These are phyloP conservation scores for Metschnikowia sp. DNA, from an alignment of 805 yeast species.

Conservation along the genomic window DNA sequence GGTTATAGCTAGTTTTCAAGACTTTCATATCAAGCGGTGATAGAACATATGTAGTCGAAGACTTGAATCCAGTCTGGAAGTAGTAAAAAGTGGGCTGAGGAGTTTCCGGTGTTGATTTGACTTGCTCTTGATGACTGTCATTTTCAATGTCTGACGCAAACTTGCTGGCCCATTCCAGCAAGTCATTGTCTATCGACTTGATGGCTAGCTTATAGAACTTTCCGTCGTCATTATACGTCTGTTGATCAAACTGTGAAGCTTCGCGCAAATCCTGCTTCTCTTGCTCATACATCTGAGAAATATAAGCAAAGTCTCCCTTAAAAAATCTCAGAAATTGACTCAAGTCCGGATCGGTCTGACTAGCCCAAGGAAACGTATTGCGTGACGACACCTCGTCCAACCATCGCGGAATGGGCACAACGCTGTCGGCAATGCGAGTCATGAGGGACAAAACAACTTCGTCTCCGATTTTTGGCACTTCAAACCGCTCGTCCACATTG, in stretches of 20 bases:
- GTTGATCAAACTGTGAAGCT: conserved; percentile 55
- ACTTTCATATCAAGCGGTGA: conserved; percentile 80
- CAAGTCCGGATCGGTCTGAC: conserved; percentile 24
- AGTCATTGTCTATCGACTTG: conserved; percentile 47
- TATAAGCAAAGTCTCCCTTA: conserved; percentile 57
- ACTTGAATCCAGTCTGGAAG: conserved; percentile 73
- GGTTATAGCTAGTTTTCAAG: conserved; percentile 56
- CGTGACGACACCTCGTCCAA: conserved; percentile 19
- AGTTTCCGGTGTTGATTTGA: conserved; percentile 24
- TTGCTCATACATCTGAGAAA: conserved; percentile 49
- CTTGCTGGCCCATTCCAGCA: conserved; percentile 37
- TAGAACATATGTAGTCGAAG: conserved; percentile 59
- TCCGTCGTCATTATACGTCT: conserved; percentile 58
- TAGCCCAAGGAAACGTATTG: conserved; percentile 55
- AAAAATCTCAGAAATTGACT: conserved; percentile 60
- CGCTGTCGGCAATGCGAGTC: conserved; percentile 41
- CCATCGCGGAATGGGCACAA: conserved; percentile 49
- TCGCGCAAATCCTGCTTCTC: conserved; percentile 56
- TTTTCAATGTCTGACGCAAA: conserved; percentile 16
- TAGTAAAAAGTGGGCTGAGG: conserved; percentile 50
- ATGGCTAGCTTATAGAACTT: conserved; percentile 54
- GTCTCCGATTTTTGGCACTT: conserved; percentile 54
- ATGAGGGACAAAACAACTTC: conserved; percentile 63
- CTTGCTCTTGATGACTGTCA: conserved; percentile 4
- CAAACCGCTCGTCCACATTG: conserved; percentile 50